Evolutionary conservation across 2,329 filamentous ascomycete genomes (phyloP), one percentile per base, ranked within the genome.

Genomic region (Ilyonectria mors-panacis): DNA sequence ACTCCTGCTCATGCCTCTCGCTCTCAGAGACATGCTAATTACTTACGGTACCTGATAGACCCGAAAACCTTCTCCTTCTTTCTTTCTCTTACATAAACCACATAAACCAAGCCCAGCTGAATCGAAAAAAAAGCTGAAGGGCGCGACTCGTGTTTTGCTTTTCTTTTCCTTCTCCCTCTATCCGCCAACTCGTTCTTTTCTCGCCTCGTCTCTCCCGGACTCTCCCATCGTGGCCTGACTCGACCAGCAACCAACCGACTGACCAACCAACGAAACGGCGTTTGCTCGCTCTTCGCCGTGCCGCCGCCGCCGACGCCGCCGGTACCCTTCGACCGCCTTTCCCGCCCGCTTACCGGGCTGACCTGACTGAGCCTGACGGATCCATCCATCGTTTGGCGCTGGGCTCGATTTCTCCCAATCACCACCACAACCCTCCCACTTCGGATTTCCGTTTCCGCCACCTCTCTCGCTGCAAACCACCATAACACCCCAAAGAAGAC

Each of bases 301-400:
- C 45, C 66, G 57, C 71, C 69, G 61, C 71, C 71, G 66, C 66
- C 72, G 65, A 60, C 65, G 58, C 48, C 30, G 48, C 47, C 47
- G n/a, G n/a, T 55, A 64, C 54, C 60, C 66, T 69, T 71, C 72
- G 74, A 76, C 74, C 74, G 74, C 74, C 72, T 73, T 76, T 76
- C 73, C 65, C 72, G 47, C 63, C 50, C 71, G 54, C 72, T 74
- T 63, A 59, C 47, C 63, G 59, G 42, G 35, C 65, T 71, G 67
- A 66, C 63, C 69, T 75, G 71, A 74, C 69, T 71, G 63, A 75
- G 65, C 71, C 73, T 69, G 50, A 66, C 62, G 65, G 45, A 66
- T 65, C 63, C 54, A 50, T 50, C 28, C 28, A 39, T 63, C 59
- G 50, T 58, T 26, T 47, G 65, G 58, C 63, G 44, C 51, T 48